A percentile compares a stretch with the other conserved stretches of the same genome.
These are phyloP conservation scores for Blepharisma stoltei DNA, from an alignment of 73 alveolate species.

Conservation along the genomic window DNA sequence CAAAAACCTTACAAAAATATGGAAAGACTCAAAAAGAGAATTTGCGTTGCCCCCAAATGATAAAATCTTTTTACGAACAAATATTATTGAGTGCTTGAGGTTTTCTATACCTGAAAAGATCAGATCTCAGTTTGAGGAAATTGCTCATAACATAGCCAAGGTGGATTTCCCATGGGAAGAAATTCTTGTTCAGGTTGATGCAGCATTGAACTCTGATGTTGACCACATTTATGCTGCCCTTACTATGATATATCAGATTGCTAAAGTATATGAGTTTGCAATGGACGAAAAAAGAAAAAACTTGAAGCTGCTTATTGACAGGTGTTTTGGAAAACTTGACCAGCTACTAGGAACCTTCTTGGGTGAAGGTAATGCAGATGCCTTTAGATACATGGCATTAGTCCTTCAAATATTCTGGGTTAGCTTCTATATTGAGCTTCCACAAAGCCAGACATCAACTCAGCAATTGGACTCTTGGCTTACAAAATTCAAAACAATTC, in stretches of 20 bases:
- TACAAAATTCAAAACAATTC: conserved; percentile 40
- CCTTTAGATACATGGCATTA: conserved; percentile 28
- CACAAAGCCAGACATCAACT: conserved; percentile 28
- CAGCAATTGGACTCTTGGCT: conserved; percentile 44
- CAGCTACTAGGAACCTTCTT: conserved; percentile 21
- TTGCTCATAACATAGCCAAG: neutral
- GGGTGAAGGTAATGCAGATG: conserved; percentile 31
- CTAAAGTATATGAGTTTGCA: conserved; percentile 48
- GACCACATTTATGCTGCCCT: conserved; percentile 1
- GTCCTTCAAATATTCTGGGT: conserved; percentile 49
- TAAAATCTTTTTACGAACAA: neutral
- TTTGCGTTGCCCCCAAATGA: neutral
- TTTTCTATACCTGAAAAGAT: neutral
- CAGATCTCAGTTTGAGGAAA: conserved; percentile 14
- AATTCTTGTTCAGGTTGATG: neutral
- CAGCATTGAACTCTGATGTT: neutral
- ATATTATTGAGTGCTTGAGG: neutral
- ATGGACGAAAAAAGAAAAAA: conserved; percentile 51
- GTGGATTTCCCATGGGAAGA: conserved; percentile 17
- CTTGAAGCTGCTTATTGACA: conserved; percentile 36
- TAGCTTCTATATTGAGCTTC: conserved; percentile 44
- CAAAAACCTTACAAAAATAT: neutral
- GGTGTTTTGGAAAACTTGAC: conserved; percentile 49
- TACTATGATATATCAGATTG: neutral
- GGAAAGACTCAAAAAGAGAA: neutral